Evolutionary conservation across 257 asterid species (phyloP), one percentile per base, ranked within the genome.

Genomic region (Nyctanthes arbortristis): DNA sequence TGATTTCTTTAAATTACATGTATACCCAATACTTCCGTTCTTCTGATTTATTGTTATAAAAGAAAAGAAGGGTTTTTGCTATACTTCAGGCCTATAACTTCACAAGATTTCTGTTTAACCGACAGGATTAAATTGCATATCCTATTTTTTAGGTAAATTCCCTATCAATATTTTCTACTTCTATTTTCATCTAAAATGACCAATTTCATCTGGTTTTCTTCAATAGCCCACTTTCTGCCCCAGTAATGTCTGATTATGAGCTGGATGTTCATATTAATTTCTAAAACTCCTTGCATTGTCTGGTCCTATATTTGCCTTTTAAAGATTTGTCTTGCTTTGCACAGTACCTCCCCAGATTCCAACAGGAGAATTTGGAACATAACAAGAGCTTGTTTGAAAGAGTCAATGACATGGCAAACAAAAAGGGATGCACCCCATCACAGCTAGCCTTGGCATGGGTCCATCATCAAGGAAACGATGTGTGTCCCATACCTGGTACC

Each of bases 401-500:
- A 16, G 81, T 82, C 7, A 74, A 65, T 16, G 24, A 63, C 9
- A 67, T 79, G 34, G 82, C 87, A 52, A 30, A 16, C 0, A 79
- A 37, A 75, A 79, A 79, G 63, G 82, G 84, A 16, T 82, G 84
- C 66, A 79, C 82, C 27, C 70, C 76, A 0, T 66, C 87, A 47
- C 87, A 82, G 67, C 82, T 82, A 3, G 84, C 84, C 0, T 62
- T 82, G 67, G 87, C 84, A 7, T 82, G 87, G 87, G 76, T 82
- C 29, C 84, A 82, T 82, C 80, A 82, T 70, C 87, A 82, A 63
- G 87, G 87, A 34, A 67, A 65, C 13, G 79, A 78, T 61, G 84
- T 81, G 43, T 73, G 81, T 4, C 83, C 86, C n/a, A 82, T 82
- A 22, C 87, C 82, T 3, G 86, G 83, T 30, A 81, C 83, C 22